A percentile compares a stretch with the other conserved stretches of the same genome.
phyloP scores from a whole-genome alignment of 2,329 filamentous ascomycete species.

The Pseudopithomyces chartarum region DNA sequence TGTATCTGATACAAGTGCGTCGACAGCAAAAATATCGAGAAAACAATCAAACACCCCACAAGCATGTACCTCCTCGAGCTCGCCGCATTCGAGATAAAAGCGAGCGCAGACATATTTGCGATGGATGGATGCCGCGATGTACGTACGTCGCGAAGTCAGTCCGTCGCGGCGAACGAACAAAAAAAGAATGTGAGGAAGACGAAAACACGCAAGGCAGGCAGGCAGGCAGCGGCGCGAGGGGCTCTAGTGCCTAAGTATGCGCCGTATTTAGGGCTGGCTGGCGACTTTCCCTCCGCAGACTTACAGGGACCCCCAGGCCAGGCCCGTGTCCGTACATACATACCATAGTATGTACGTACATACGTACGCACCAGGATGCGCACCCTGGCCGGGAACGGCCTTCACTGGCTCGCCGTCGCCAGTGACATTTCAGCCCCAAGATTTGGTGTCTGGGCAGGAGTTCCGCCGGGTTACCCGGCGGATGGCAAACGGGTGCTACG shows the following conservation, averaged over 20 bases:
- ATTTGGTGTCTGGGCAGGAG: background rate
- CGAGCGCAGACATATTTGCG: constrained; percentile 3
- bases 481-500: too few species aligned
- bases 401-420: background rate
- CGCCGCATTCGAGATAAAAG: background rate
- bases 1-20: constrained; percentile 6
- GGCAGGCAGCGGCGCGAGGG: constrained; percentile 4
- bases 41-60: constrained; percentile 1
- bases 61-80: background rate
- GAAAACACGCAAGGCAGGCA: too few species aligned
- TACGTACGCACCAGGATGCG: background rate
- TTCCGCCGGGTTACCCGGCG: too few species aligned
- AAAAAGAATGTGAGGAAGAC: background rate
- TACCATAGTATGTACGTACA: too few species aligned
- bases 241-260: background rate
- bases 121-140: too few species aligned
- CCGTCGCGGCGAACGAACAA: background rate
- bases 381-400: background rate
- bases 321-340: too few species aligned
- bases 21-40: constrained; percentile 4
- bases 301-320: too few species aligned
- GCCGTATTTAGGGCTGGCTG: background rate
- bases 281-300: background rate
- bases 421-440: background rate
- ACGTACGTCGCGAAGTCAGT: too few species aligned